Conservation (phyloP, 371 early-diverging fungal species). For the Syncephalastrum racemosum region DNA sequence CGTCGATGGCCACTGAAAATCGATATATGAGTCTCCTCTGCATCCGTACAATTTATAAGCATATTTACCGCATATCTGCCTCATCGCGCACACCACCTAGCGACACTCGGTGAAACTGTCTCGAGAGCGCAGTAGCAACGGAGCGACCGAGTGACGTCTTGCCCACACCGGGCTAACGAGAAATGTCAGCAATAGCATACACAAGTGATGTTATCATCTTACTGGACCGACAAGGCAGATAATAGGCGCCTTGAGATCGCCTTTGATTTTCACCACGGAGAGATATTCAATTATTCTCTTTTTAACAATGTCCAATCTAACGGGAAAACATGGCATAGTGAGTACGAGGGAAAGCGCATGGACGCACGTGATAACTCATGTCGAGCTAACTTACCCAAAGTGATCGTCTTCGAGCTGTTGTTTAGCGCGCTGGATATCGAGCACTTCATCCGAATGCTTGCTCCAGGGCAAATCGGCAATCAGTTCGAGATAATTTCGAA, state of each 20-base stretch:
- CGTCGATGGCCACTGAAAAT: conserved; percentile 77
- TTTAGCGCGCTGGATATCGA: conserved; percentile 69
- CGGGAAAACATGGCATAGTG: not conserved
- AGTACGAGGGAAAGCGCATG: not conserved
- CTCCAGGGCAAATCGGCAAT: conserved; percentile 79
- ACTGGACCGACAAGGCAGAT: conserved; percentile 73
- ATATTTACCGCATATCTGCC: conserved; percentile 65
- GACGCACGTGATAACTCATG: no score
- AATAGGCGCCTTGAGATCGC: conserved; percentile 77
- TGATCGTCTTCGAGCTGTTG: conserved; percentile 77
- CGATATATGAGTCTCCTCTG: not conserved
- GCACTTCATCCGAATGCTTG: conserved; percentile 46
- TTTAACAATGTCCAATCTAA: conserved; percentile 70
- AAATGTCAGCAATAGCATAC: not conserved
- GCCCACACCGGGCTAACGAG: conserved; percentile 67
- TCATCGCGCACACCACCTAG: conserved; percentile 88
- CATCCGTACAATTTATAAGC: not conserved
- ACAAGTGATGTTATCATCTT: conserved; percentile 6
- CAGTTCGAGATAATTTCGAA: conserved; percentile 75
- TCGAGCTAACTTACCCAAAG: conserved; percentile 49
- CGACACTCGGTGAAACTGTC: conserved; percentile 81
- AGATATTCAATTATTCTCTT: conserved; percentile 79
- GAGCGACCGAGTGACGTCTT: conserved; percentile 82
- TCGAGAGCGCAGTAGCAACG: conserved; percentile 73
- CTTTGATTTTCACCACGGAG: conserved; percentile 73